Evolutionary conservation across 352 stramenopile species (phyloP).

Genomic region (Globisporangium viniferum): DNA sequence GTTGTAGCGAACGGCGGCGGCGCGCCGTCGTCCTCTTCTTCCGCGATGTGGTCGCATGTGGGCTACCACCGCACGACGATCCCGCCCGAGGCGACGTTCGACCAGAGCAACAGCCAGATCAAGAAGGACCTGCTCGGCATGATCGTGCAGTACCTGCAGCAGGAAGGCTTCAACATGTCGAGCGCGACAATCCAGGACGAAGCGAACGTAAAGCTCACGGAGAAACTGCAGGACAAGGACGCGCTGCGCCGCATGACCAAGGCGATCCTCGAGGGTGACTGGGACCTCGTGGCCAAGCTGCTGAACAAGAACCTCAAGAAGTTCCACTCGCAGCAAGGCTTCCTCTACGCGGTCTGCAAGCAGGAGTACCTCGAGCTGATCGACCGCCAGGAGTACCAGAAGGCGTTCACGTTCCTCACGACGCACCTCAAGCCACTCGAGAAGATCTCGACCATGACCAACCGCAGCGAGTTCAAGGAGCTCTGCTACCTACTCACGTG

Average conservation of each 20-base stretch:
- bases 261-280: constrained; percentile 81
- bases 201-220: constrained; percentile 79
- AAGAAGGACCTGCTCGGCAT: constrained; percentile 80
- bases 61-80: constrained; percentile 85
- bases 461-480: constrained; percentile 86
- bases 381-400: constrained; percentile 86
- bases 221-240: constrained; percentile 69
- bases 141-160: constrained; percentile 86
- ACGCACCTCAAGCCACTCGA: constrained; percentile 88
- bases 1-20: neutral
- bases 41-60: constrained; percentile 64
- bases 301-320: constrained; percentile 79
- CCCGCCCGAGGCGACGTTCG: constrained; percentile 75
- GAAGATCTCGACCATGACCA: constrained; percentile 67
- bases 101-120: constrained; percentile 68
- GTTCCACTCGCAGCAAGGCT: constrained; percentile 81
- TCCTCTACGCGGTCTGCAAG: constrained; percentile 87
- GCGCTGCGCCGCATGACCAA: constrained; percentile 68
- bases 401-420: constrained; percentile 87
- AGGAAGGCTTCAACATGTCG: constrained; percentile 75
- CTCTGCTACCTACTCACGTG: constrained; percentile 89
- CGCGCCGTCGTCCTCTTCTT: neutral
- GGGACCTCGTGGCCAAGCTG: constrained; percentile 82
- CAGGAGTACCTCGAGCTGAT: constrained; percentile 89
- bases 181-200: constrained; percentile 87